phyloP scores from a whole-genome alignment of 768 basidiomycete species.

The Russula sp. region DNA sequence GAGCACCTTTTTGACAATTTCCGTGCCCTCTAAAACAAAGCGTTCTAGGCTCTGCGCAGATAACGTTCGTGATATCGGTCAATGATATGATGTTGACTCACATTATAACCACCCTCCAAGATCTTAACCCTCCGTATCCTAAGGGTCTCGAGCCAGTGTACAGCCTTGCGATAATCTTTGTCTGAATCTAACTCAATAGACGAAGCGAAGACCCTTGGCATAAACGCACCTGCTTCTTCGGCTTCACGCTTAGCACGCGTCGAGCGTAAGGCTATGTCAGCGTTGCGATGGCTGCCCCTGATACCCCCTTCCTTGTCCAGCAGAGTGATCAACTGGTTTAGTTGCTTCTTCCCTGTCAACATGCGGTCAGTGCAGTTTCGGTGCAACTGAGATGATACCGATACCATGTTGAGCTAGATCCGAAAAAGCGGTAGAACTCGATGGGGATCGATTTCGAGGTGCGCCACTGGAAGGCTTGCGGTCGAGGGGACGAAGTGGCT shows the following conservation, averaged over 20 bases:
- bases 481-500: conserved; percentile 68
- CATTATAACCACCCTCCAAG: conserved; percentile 74
- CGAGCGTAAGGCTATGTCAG: conserved; percentile 61
- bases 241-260: conserved; percentile 84
- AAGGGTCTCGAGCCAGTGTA: conserved; percentile 90
- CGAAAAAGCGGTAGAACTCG: conserved; percentile 72
- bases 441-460: conserved; percentile 68
- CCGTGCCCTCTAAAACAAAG: conserved; percentile 68
- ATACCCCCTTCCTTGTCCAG: conserved; percentile 63
- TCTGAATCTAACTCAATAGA: conserved; percentile 37
- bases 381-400: conserved; percentile 2
- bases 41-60: conserved; percentile 62
- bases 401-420: conserved; percentile 83
- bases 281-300: conserved; percentile 45
- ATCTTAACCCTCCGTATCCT: conserved; percentile 76
- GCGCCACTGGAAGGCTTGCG: conserved; percentile 61
- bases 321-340: conserved; percentile 81
- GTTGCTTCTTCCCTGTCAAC: conserved; percentile 65
- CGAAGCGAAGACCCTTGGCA: neutral
- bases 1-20: conserved; percentile 53
- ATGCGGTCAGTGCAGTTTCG: neutral
- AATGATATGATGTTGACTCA: conserved; percentile 27
- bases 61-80: neutral
- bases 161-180: conserved; percentile 82
- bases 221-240: conserved; percentile 72